Conservation (phyloP, 164 flowering plant genomes). For the Stephania japonica region DNA sequence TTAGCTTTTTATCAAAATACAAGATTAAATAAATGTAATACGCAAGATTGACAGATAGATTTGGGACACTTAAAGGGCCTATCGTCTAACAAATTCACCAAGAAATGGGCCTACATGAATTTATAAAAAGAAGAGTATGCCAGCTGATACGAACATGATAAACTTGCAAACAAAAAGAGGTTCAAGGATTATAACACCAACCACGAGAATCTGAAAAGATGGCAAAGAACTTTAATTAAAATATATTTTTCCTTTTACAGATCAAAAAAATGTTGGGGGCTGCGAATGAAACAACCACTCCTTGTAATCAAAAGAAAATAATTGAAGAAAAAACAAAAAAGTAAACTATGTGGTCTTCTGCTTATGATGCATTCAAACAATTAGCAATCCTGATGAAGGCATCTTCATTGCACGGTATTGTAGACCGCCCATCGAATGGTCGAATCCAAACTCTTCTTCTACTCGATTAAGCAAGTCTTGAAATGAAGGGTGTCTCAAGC, state of each 20-base stretch:
- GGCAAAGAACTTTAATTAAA: not conserved
- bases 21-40: no score
- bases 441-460: conserved; percentile 11
- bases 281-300: not conserved
- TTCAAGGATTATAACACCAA: not conserved
- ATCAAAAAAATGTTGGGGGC: not conserved
- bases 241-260: not conserved
- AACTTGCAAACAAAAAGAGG: not conserved
- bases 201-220: not conserved
- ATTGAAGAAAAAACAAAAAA: not conserved
- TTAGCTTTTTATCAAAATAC: no score
- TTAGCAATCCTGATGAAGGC: not conserved
- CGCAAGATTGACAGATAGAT: not conserved
- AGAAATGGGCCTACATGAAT: not conserved
- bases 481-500: conserved; percentile 37
- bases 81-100: not conserved
- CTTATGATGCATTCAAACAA: not conserved
- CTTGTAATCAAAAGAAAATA: not conserved
- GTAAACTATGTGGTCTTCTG: not conserved
- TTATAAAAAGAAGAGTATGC: not conserved
- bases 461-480: conserved; percentile 27
- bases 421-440: conserved; percentile 13
- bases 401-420: conserved; percentile 12
- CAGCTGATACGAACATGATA: not conserved
- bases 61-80: not conserved